Percentiles rank a stretch among this genome's conserved stretches.
These are phyloP conservation scores for Ophiostoma quercus DNA, from an alignment of 2,329 filamentous ascomycete genomes.

Conservation along the genomic window DNA sequence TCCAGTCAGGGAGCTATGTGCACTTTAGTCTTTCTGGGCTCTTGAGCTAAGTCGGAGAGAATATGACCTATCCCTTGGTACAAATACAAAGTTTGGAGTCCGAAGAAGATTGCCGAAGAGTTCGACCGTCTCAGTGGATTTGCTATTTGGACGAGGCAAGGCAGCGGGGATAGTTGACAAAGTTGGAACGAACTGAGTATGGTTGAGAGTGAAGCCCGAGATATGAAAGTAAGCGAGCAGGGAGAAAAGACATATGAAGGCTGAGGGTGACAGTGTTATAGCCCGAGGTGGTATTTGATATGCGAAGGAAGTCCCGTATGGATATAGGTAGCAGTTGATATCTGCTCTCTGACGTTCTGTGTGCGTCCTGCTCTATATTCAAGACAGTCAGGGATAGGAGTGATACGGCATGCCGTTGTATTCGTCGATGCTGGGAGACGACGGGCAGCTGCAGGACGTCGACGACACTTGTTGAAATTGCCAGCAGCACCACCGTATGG, in stretches of 20 bases:
- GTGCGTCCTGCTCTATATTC: neutral
- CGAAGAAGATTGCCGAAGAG: neutral
- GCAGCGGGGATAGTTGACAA: neutral
- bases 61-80: neutral
- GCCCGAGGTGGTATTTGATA: neutral
- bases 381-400: slow-evolving; percentile 39
- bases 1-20: neutral
- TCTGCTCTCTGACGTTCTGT: neutral
- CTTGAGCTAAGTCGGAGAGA: neutral
- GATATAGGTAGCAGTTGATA: neutral
- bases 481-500: neutral
- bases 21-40: neutral
- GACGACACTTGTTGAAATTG: slow-evolving; percentile 23
- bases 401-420: slow-evolving; percentile 45
- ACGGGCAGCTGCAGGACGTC: slow-evolving; percentile 44
- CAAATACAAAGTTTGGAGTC: neutral
- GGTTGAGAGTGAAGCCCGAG: neutral
- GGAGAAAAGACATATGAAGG: neutral
- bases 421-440: slow-evolving; percentile 42
- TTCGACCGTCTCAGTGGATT: neutral
- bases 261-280: neutral
- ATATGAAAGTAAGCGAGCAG: neutral
- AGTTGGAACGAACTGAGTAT: neutral
- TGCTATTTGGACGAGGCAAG: neutral
- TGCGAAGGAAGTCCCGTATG: neutral